These are phyloP conservation scores for Ceratocystiopsis sp. DNA, from an alignment of 2,329 filamentous ascomycete genomes.

Conservation along the genomic window DNA sequence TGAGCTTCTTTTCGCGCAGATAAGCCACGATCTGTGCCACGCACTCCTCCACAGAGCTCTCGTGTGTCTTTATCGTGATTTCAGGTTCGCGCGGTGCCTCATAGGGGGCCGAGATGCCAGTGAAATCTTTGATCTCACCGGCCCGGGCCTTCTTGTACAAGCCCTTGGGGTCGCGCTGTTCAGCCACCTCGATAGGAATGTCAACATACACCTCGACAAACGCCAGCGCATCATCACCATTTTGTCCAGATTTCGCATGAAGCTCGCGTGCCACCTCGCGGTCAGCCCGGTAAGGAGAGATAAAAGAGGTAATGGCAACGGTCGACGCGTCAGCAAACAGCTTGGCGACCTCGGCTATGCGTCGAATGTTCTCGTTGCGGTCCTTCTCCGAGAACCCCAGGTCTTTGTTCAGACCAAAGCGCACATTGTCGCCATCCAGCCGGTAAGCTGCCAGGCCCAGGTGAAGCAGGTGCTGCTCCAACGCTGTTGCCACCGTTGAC, in stretches of 20 bases:
- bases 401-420: conserved; percentile 96
- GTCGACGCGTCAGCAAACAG: conserved; percentile 84
- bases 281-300: conserved; percentile 84
- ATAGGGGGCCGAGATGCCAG: conserved; percentile 86
- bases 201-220: conserved; percentile 94
- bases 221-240: conserved; percentile 50
- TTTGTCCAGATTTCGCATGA: conserved; percentile 30
- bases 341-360: conserved; percentile 89
- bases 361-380: conserved; percentile 93
- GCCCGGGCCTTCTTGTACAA: conserved; percentile 92
- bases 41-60: conserved; percentile 74
- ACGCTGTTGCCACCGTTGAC: conserved; percentile 87
- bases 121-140: conserved; percentile 94
- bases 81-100: conserved; percentile 77
- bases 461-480: conserved; percentile 92
- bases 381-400: conserved; percentile 86
- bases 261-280: conserved; percentile 65
- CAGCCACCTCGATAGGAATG: conserved; percentile 76
- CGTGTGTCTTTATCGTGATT: conserved; percentile 69
- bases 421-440: conserved; percentile 94
- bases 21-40: conserved; percentile 73
- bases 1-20: conserved; percentile 50
- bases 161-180: conserved; percentile 92
- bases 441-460: conserved; percentile 72
- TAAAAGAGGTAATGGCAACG: conserved; percentile 88